phyloP scores from a whole-genome alignment of 352 stramenopile species.

The Phytopythium ostracodes region DNA sequence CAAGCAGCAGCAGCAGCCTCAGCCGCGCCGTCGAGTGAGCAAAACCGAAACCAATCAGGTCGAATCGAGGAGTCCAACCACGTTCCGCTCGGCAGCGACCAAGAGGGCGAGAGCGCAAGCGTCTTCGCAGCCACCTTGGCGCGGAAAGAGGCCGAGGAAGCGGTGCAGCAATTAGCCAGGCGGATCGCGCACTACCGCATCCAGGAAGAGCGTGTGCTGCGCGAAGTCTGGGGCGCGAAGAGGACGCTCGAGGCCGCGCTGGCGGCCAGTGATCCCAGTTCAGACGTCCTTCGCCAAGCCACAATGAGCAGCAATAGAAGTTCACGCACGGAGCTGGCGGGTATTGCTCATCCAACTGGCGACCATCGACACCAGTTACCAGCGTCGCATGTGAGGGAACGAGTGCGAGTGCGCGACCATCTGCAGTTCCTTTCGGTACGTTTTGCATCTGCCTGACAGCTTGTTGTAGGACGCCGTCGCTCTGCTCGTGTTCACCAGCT shows the following conservation, averaged over 20 bases:
- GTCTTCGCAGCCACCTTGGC: slow-evolving; percentile 43
- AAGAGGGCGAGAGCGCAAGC: slow-evolving; percentile 10
- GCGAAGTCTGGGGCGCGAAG: slow-evolving; percentile 48
- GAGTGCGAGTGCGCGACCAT: slow-evolving; percentile 38
- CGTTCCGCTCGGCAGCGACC: not conserved
- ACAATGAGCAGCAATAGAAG: not conserved
- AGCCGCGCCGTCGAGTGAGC: not conserved
- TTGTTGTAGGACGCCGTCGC: no score
- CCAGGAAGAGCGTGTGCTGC: slow-evolving; percentile 51
- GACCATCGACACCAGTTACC: not conserved
- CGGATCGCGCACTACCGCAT: slow-evolving; percentile 48
- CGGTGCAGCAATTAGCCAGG: slow-evolving; percentile 37
- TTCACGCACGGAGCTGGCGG: not conserved
- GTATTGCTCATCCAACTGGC: no score
- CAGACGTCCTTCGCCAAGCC: not conserved
- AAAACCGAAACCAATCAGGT: not conserved
- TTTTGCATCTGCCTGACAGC: not conserved
- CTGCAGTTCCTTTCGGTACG: slow-evolving; percentile 44
- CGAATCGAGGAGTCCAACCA: not conserved
- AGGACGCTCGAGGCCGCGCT: slow-evolving; percentile 25
- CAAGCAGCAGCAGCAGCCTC: not conserved
- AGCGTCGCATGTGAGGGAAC: slow-evolving; percentile 6
- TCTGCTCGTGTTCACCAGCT: no score
- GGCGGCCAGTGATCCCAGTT: not conserved
- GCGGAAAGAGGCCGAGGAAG: slow-evolving; percentile 51